Conservation (phyloP, 805 yeast species). For the Saturnispora gosingensis region DNA sequence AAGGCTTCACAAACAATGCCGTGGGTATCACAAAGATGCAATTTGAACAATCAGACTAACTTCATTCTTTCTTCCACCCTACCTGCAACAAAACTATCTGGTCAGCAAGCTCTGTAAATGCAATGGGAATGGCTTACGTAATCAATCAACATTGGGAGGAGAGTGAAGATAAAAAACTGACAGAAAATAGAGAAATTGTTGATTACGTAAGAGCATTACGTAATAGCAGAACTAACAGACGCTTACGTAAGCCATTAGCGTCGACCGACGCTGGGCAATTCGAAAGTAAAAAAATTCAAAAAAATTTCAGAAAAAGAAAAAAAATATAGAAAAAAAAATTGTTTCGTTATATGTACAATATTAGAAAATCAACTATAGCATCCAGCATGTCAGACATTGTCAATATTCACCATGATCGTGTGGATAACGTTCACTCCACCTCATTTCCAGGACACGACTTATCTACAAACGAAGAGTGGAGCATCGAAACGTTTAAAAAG, state of each 20-base stretch:
- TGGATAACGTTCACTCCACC: slow-evolving; percentile 77
- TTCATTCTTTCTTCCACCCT: no score
- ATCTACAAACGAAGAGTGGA: slow-evolving; percentile 64
- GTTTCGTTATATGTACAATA: not conserved
- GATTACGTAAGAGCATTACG: no score
- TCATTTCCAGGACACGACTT: slow-evolving; percentile 85
- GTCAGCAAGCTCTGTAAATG: no score
- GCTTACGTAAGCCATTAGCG: not conserved
- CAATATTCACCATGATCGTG: slow-evolving; percentile 84
- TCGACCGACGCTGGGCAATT: not conserved
- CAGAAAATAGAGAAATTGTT: no score
- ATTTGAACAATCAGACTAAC: no score
- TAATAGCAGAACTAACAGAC: not conserved
- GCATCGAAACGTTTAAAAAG: slow-evolving; percentile 66
- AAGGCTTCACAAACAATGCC: no score
- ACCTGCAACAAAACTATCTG: no score
- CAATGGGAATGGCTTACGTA: no score
- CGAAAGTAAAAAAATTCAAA: no score
- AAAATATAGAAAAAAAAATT: slow-evolving; percentile 1
- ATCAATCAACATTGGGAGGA: no score
- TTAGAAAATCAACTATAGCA: not conserved
- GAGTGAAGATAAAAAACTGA: no score
- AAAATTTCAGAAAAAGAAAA: not conserved
- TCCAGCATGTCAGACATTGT: slow-evolving; percentile 49
- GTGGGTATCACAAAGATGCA: no score